Base-by-base conservation (phyloP, 2,329 filamentous ascomycete genomes). In the Purpureocillium lavendulum region DNA sequence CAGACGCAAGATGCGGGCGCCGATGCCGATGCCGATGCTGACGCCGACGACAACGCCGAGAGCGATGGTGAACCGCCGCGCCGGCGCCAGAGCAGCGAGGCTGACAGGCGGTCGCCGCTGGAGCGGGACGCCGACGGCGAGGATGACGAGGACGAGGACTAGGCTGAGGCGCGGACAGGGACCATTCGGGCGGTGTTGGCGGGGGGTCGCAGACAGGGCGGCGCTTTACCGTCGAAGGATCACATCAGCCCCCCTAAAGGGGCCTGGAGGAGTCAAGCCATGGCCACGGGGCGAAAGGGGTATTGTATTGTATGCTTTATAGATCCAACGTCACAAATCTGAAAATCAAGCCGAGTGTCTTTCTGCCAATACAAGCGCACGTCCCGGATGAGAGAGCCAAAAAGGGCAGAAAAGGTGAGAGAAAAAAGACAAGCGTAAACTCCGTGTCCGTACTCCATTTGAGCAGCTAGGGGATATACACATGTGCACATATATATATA, bases 81-180 rank as follows among this genome's bases (percentile, higher is more conserved):
- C 30, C 43, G 49, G 33, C 39, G 39, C 38, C 29, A 30, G 11
- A 43, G 43, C 16, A 48, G 50, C 30, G 51, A 49, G 33, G 40
- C 49, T 30, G 45, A 43, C 37, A 55, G 18, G 43, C 51, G 49
- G 37, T 62, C 50, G 29, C 50, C 47, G 62, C 47, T 7, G 57
- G 58, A 61, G 28, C 51, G 54, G 30, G 66, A 71, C 39, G 67
- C 60, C 4, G 69, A 72, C 36, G 69, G 63, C 3, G 69, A 73
- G 14, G 69, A 69, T 26, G 55, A 57, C 29, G 30, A 39, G 14
- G 56, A 61, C 8, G 47, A 52, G 50, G 47, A 53, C 38, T 41
- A 44, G 21, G 36, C 41, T 41, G 30, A 13, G 12, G 11, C 12
- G n/a, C n/a, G n/a, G n/a, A n/a, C n/a, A n/a, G n/a, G n/a, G n/a